phyloP scores from a whole-genome alignment of 2,329 filamentous ascomycete genomes.

The Xylariaceae sp. region DNA sequence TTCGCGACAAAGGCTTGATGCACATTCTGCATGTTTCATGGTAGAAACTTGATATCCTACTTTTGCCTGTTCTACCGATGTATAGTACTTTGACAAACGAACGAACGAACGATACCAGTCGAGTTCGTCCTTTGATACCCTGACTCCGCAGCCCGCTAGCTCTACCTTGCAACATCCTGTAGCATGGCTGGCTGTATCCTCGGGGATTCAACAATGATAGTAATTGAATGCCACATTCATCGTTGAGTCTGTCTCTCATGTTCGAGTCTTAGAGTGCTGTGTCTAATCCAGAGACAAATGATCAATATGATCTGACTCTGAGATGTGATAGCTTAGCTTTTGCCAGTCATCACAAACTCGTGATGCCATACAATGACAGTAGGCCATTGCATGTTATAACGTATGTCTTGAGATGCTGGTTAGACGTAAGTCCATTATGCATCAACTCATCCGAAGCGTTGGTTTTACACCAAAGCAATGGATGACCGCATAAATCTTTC shows the following conservation, averaged over 20 bases:
- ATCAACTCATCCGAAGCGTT: background rate
- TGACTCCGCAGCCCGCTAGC: background rate
- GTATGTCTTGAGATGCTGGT: background rate
- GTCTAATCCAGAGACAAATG: background rate
- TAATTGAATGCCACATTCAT: background rate
- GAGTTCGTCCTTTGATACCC: background rate
- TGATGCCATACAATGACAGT: background rate
- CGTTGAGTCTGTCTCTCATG: background rate
- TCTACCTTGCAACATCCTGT: background rate
- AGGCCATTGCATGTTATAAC: background rate
- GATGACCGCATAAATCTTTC: background rate
- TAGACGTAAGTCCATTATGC: background rate
- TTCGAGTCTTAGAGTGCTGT: background rate
- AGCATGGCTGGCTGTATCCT: background rate
- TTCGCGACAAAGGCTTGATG: background rate
- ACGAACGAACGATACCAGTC: background rate
- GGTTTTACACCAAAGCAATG: background rate
- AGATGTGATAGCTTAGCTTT: background rate
- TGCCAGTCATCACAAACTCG: background rate
- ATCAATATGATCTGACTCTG: background rate
- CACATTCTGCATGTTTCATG: background rate
- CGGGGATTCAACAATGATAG: background rate
- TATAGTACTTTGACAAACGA: background rate
- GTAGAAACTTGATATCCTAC: too few species aligned
- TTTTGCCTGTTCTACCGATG: background rate